These are phyloP conservation scores for Ceratocystis ficicola DNA, from an alignment of 2,329 filamentous ascomycete species.

Conservation along the genomic window DNA sequence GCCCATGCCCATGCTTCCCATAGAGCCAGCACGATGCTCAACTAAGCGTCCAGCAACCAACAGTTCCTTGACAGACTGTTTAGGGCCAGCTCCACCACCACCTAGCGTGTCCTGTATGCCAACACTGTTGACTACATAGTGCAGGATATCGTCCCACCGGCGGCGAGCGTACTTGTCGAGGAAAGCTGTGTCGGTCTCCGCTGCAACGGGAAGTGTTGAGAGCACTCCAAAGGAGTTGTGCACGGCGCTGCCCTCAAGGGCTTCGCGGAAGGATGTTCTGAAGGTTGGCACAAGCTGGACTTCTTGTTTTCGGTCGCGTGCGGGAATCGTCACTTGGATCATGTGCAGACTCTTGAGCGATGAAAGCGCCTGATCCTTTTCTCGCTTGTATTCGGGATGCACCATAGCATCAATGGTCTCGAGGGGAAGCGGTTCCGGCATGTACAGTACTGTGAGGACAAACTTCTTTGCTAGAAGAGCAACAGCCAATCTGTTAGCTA, in stretches of 20 bases:
- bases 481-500: not conserved
- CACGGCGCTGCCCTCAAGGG: slow-evolving; percentile 73
- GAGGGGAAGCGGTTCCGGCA: slow-evolving; percentile 67
- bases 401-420: slow-evolving; percentile 79
- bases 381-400: slow-evolving; percentile 46
- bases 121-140: slow-evolving; percentile 80
- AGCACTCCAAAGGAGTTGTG: slow-evolving; percentile 87
- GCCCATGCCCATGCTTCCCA: slow-evolving; percentile 50
- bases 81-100: slow-evolving; percentile 44
- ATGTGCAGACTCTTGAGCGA: slow-evolving; percentile 82
- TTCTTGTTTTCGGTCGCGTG: slow-evolving; percentile 52
- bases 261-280: slow-evolving; percentile 67
- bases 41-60: slow-evolving; percentile 73
- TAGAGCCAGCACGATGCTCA: slow-evolving; percentile 37
- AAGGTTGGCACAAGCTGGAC: slow-evolving; percentile 74
- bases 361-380: slow-evolving; percentile 67
- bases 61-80: slow-evolving; percentile 71
- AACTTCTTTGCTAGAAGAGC: slow-evolving; percentile 65
- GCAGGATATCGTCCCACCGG: slow-evolving; percentile 92
- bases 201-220: slow-evolving; percentile 50
- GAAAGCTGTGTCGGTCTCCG: slow-evolving; percentile 54
- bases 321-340: slow-evolving; percentile 50
- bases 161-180: slow-evolving; percentile 75
- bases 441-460: slow-evolving; percentile 90
- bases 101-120: slow-evolving; percentile 36